Conservation (phyloP, 441 rosid species). For the Populus hybrid region DNA sequence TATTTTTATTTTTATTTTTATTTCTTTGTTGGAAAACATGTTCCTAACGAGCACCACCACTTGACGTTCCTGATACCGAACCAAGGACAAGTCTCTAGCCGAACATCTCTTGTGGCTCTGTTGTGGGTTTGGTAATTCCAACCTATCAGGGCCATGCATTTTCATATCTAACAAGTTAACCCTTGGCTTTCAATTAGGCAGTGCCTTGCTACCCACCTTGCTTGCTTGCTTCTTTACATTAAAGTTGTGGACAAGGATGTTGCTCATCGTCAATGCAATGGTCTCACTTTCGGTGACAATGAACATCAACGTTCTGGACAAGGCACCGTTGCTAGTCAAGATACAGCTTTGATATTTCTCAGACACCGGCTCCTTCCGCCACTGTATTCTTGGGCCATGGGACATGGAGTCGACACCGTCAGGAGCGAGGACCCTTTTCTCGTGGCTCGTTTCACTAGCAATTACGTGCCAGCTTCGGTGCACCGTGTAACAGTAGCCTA, state of each 20-base stretch:
- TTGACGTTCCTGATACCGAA: background rate
- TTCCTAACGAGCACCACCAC: background rate
- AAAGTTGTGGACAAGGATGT: background rate
- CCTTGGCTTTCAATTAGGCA: background rate
- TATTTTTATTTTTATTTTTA: too few relatives aligned
- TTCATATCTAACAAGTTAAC: background rate
- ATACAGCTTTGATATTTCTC: background rate
- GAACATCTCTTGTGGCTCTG: background rate
- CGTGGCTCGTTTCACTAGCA: too few relatives aligned
- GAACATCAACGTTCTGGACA: constrained; percentile 12
- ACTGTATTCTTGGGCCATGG: background rate
- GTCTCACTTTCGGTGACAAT: constrained; percentile 22
- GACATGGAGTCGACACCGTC: background rate
- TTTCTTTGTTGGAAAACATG: background rate
- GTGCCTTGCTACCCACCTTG: background rate
- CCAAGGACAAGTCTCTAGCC: background rate
- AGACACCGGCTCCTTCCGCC: background rate
- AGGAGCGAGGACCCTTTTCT: background rate
- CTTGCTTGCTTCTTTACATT: background rate
- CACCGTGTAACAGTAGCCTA: background rate
- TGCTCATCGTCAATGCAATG: background rate
- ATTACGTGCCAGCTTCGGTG: background rate
- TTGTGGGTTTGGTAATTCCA: background rate
- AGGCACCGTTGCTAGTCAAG: background rate
- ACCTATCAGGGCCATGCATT: background rate